Evolutionary conservation across 495 filamentous ascomycete genomes (phyloP), one percentile per base, ranked within the genome.

Genomic region (Penicillium psychrofluorescens): DNA sequence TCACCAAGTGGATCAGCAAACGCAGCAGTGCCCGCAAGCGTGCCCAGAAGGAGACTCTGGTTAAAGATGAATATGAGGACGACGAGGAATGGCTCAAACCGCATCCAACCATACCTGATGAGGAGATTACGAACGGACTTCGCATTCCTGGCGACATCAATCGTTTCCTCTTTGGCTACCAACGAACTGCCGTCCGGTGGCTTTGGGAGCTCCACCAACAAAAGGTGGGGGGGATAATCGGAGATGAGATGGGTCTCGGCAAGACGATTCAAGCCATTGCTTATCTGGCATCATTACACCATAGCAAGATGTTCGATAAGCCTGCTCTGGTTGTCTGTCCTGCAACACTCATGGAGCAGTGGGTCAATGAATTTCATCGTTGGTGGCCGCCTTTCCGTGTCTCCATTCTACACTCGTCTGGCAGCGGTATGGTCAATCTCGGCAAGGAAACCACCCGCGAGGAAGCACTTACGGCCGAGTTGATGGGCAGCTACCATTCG

Each of bases 341-440:
- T 1, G 92, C 91, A 14, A 96, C 92, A 1, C 85, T 97, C 10
- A 79, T 98, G 68, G 86, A 85, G 46, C 90, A 97, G 57, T 98
- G 92, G 92, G 92, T 95, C 8, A 92, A 94, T 46, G 92, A 98
- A 55, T 96, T 98, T 52, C 92, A 97, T 62, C 79, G 82, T 16
- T 98, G 92, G 92, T 97, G 92, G 92, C 92, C 92, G 11, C 83
- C 92, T 13, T 74, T 98, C 27, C 81, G 92, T 14, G 92, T 97
- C 1, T 94, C 90, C 0, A 97, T 97, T 48, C 66, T 98, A 33
- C 92, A 98, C 65, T 85, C 86, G 0, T 95, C 91, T 13, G 92
- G 92, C 8, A 95, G 89, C 56, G 92, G 92, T 3, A 96, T 97
- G 92, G 68, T 96, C 12, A 88, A 94, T 49, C 61, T 91, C 35